Percentiles rank a stretch among this genome's conserved stretches.
These are phyloP conservation scores for Arthrobotrys iridis DNA, from an alignment of 2,329 filamentous ascomycete genomes.

Conservation along the genomic window DNA sequence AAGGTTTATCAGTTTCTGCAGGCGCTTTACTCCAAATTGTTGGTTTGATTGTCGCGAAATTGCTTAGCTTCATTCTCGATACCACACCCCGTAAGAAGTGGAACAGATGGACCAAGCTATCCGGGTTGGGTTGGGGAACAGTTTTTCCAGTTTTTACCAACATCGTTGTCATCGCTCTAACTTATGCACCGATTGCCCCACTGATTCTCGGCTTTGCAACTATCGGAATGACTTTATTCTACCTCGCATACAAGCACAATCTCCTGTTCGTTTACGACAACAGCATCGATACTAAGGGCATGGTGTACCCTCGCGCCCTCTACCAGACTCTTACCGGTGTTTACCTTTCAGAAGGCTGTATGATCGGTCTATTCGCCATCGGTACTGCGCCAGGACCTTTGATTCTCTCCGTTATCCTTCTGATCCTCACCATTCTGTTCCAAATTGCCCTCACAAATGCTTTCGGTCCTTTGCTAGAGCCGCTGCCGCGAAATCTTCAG, in stretches of 20 bases:
- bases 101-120: constrained; percentile 77
- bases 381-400: constrained; percentile 74
- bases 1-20: constrained; percentile 82
- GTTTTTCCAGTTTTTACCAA: constrained; percentile 83
- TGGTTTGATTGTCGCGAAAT: constrained; percentile 77
- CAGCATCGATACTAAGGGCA: constrained; percentile 84
- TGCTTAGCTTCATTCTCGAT: constrained; percentile 79
- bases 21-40: constrained; percentile 77
- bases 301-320: constrained; percentile 85
- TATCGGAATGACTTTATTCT: constrained; percentile 81
- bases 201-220: constrained; percentile 84
- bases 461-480: constrained; percentile 78
- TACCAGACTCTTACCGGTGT: constrained; percentile 85
- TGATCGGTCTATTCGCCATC: constrained; percentile 85
- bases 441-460: constrained; percentile 78
- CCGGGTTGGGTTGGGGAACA: constrained; percentile 83
- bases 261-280: constrained; percentile 86
- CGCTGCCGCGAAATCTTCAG: constrained; percentile 78
- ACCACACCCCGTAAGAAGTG: constrained; percentile 83
- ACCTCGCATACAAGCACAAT: constrained; percentile 89
- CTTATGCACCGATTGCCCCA: constrained; percentile 86
- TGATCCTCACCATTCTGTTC: constrained; percentile 79
- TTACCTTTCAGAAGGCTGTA: constrained; percentile 82
- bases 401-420: constrained; percentile 78
- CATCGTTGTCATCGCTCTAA: constrained; percentile 82